Base-by-base conservation (phyloP, 805 yeast genomes). In the Yamadazyma akitaensis region DNA sequence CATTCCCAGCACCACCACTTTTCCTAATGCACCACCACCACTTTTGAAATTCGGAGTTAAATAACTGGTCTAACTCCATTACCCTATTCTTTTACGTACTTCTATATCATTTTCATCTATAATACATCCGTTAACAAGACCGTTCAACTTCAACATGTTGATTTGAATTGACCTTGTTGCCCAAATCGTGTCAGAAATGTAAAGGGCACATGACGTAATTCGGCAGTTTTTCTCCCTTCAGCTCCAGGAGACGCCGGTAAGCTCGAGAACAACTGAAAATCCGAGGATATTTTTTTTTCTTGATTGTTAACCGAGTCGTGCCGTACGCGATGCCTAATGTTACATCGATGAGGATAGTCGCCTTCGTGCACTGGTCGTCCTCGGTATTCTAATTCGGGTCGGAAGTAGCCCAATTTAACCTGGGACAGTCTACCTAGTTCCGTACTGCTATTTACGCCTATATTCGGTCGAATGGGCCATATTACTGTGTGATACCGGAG, bases 171-270 rank as follows among this genome's bases (percentile, higher is more conserved):
- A 32, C 17, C 24, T 11, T 5, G n/a, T n/a, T 16, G 3, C 24
- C 37, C 21, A 24, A 16, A 34, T 16, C 24, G 24, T 21, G 24
- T 21, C 24, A 21, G 7, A 21, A 21, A 21, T 21, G 28, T 19
- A 37, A 41, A 33, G 32, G 9, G 32, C 19, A 17, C 7, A 41
- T 41, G 43, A 41, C 37, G 43, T 41, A 41, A 41, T 41, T 36
- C 43, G 37, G 37, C n/a, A 14, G 8, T 41, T 7, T 31, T 21
- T 14, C 13, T 33, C 37, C 43, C 21, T 18, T 8, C 17, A 24
- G 32, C 37, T 32, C 33, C 38, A 33, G 13, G 32, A 14, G 38
- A 32, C 32, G 26, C 41, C 19, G 41, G n/a, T 18, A 12, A 5
- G 14, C 42, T 5, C 5, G 10, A 28, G 10, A 28, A 28, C 9